These are phyloP conservation scores for Pontederia paniculata DNA, from an alignment of 176 grass and related monocot genomes.

Conservation along the genomic window DNA sequence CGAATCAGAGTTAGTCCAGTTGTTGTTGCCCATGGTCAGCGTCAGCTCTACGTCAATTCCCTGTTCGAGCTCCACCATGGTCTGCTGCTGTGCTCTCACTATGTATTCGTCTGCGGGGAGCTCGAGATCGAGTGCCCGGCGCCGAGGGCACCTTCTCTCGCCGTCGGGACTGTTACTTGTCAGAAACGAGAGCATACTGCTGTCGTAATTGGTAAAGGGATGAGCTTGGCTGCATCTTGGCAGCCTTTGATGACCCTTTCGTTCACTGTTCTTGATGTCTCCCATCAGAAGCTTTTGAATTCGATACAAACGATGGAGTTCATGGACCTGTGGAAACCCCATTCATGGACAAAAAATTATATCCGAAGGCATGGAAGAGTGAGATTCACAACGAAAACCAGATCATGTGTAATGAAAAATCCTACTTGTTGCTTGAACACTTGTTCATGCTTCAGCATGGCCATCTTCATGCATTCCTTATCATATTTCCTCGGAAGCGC, in stretches of 20 bases:
- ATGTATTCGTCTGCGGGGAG: conserved; percentile 26
- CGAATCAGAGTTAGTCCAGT: conserved; percentile 14
- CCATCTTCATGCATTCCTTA: conserved; percentile 47
- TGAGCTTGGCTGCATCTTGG: not conserved
- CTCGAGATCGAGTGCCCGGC: conserved; percentile 9
- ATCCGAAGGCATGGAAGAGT: not conserved
- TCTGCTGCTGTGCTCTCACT: conserved; percentile 12
- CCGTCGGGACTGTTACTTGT: conserved; percentile 8
- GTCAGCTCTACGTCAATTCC: conserved; percentile 26
- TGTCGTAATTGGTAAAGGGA: not conserved
- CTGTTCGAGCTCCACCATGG: conserved; percentile 16
- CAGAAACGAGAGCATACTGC: conserved; percentile 20
- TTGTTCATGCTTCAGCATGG: conserved; percentile 47
- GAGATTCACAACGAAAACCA: not conserved
- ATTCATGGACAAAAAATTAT: not conserved
- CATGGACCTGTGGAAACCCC: conserved; percentile 26
- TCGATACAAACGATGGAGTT: conserved; percentile 44
- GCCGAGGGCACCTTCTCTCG: not conserved
- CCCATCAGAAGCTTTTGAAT: conserved; percentile 33
- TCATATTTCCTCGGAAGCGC: conserved; percentile 7
- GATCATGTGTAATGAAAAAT: not conserved
- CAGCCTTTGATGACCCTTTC: conserved; percentile 7
- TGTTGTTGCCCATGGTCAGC: conserved; percentile 22
- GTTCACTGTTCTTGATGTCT: conserved; percentile 1
- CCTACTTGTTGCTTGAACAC: conserved; percentile 37